phyloP scores from a whole-genome alignment of 805 yeast genomes.

The Saccharomycopsis guyanensis region DNA sequence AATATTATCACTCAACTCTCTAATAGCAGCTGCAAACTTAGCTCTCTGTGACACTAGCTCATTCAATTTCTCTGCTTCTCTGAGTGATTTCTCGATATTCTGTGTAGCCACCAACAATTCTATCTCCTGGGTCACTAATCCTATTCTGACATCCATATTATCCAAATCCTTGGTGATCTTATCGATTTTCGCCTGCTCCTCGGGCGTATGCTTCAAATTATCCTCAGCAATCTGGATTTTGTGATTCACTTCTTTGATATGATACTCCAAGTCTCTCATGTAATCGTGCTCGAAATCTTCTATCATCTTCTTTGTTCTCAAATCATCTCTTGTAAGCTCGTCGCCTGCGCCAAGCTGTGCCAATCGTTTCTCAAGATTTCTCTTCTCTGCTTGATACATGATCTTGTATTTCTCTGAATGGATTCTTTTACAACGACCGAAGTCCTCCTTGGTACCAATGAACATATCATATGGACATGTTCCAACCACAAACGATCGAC shows the following conservation, averaged over 20 bases:
- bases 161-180: slow-evolving; percentile 52
- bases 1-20: slow-evolving; percentile 57
- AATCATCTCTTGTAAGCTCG: slow-evolving; percentile 38
- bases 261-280: slow-evolving; percentile 29
- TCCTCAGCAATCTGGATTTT: slow-evolving; percentile 56
- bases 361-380: slow-evolving; percentile 31
- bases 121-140: slow-evolving; percentile 61
- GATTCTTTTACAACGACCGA: slow-evolving; percentile 70
- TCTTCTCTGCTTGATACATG: slow-evolving; percentile 48
- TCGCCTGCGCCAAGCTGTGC: slow-evolving; percentile 28
- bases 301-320: slow-evolving; percentile 26
- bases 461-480: slow-evolving; percentile 82
- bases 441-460: slow-evolving; percentile 70
- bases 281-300: slow-evolving; percentile 46
- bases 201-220: slow-evolving; percentile 64
- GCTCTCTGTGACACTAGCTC: slow-evolving; percentile 42
- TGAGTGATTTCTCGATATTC: slow-evolving; percentile 37
- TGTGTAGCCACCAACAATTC: slow-evolving; percentile 41
- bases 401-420: slow-evolving; percentile 70
- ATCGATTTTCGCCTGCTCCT: slow-evolving; percentile 56
- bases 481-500: slow-evolving; percentile 79
- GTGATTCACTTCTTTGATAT: slow-evolving; percentile 54
- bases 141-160: slow-evolving; percentile 51
- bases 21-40: slow-evolving; percentile 45
- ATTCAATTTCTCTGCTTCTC: slow-evolving; percentile 41